A percentile compares a stretch with the other conserved stretches of the same genome.
Evolutionary conservation across 495 filamentous ascomycete genomes (phyloP).

Genomic region (Xylaria acuta): DNA sequence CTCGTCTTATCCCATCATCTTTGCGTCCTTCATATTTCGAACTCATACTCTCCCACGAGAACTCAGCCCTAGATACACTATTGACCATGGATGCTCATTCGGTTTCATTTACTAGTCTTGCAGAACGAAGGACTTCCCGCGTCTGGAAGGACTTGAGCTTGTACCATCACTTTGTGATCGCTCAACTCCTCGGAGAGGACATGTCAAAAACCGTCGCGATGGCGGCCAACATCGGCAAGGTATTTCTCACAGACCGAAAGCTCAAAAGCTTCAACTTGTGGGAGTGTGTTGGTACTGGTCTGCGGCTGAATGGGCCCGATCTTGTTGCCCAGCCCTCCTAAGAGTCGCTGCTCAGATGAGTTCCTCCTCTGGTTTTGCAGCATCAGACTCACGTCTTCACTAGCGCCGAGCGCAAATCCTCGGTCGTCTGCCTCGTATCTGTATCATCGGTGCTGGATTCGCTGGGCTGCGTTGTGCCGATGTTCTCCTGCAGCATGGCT

Average conservation of each 20-base stretch:
- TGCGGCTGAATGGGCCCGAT: constrained; percentile 37
- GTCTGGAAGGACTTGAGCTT: constrained; percentile 56
- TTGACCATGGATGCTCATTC: constrained; percentile 58
- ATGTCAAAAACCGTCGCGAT: constrained; percentile 31
- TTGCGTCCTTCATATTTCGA: neutral
- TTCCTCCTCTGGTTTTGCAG: constrained; percentile 24
- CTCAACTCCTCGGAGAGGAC: constrained; percentile 36
- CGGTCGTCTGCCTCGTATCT: constrained; percentile 57
- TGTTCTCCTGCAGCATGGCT: constrained; percentile 76
- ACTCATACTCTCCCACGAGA: neutral
- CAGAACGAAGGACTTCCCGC: constrained; percentile 48
- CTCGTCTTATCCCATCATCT: neutral
- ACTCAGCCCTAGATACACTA: neutral
- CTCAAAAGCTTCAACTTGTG: constrained; percentile 43
- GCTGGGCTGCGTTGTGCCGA: constrained; percentile 89
- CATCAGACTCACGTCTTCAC: constrained; percentile 38
- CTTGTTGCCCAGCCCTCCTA: constrained; percentile 41
- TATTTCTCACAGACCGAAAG: constrained; percentile 37
- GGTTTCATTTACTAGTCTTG: constrained; percentile 52
- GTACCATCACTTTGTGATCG: constrained; percentile 42
- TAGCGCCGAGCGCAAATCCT: constrained; percentile 46
- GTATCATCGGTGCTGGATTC: constrained; percentile 84
- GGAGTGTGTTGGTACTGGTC: constrained; percentile 39
- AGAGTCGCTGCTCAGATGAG: constrained; percentile 43
- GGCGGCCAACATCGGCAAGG: constrained; percentile 39